A percentile compares a stretch with the other conserved stretches of the same genome.
Conservation (phyloP, 106 monocot species). For the Phalaenopsis equestris region DNA sequence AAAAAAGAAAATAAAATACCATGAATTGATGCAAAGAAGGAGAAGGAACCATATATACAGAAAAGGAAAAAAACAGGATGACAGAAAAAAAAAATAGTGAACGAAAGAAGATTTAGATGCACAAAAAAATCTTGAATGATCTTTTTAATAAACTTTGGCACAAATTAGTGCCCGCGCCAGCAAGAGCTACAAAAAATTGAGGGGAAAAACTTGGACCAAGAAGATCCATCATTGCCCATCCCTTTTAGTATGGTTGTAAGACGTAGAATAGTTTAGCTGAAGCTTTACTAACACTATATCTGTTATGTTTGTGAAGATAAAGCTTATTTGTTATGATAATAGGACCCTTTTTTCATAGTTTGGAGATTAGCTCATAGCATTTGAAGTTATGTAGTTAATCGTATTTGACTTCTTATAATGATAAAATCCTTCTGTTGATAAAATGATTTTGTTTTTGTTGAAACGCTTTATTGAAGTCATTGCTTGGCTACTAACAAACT, state of each 20-base stretch:
- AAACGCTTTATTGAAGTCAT: background rate
- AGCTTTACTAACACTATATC: background rate
- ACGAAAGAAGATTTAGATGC: no score
- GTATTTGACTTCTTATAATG: background rate
- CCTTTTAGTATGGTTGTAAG: background rate
- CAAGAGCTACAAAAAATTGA: no score
- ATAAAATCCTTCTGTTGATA: background rate
- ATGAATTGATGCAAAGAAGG: no score
- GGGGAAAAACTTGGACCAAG: background rate
- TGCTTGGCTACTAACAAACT: background rate
- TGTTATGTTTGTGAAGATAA: background rate
- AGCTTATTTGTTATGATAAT: background rate
- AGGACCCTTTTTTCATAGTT: background rate
- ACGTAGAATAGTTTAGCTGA: background rate
- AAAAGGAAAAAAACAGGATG: no score
- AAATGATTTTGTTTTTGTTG: background rate
- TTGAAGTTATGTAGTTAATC: background rate
- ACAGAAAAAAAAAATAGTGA: no score
- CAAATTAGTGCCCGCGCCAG: no score
- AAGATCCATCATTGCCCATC: background rate
- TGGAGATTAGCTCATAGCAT: background rate
- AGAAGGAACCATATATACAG: no score
- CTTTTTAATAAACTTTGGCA: no score
- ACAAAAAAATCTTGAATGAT: no score
- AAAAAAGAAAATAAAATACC: no score